Percentiles rank a stretch among this genome's conserved stretches.
These are phyloP conservation scores for Penicillium ucsense DNA, from an alignment of 495 filamentous ascomycete genomes.

Conservation along the genomic window DNA sequence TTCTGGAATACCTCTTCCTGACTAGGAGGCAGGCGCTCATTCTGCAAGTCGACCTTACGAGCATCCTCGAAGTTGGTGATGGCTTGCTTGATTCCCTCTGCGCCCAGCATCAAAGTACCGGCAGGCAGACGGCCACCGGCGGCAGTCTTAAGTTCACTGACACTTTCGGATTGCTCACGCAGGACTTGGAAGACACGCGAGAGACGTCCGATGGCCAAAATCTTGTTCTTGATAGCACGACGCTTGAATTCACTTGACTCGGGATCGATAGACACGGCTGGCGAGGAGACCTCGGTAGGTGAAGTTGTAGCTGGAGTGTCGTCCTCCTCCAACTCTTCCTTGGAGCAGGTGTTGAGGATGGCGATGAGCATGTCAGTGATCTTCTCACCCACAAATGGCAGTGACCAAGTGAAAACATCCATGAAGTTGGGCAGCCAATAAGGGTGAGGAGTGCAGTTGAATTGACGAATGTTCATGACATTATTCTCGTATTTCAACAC, in stretches of 20 bases:
- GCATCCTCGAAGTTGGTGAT: slow-evolving; percentile 96
- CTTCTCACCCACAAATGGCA: slow-evolving; percentile 98
- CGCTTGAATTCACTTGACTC: slow-evolving; percentile 87
- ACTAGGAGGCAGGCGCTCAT: slow-evolving; percentile 83
- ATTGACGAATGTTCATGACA: slow-evolving; percentile 99
- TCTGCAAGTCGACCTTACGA: slow-evolving; percentile 94
- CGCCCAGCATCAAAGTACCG: slow-evolving; percentile 94
- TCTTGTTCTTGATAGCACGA: slow-evolving; percentile 98
- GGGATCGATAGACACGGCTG: slow-evolving; percentile 58
- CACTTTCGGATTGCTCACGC: slow-evolving; percentile 91
- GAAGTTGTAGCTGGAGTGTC: slow-evolving; percentile 58
- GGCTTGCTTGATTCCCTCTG: slow-evolving; percentile 98
- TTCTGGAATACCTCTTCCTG: slow-evolving; percentile 83
- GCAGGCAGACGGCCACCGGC: slow-evolving; percentile 87
- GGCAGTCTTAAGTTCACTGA: slow-evolving; percentile 95
- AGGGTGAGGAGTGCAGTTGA: slow-evolving; percentile 98
- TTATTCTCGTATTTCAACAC: slow-evolving; percentile 99
- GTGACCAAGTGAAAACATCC: slow-evolving; percentile 99
- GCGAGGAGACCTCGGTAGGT: slow-evolving; percentile 59
- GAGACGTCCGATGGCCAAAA: slow-evolving; percentile 90
- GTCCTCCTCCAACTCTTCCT: slow-evolving; percentile 86
- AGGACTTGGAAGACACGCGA: slow-evolving; percentile 98
- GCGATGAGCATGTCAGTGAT: slow-evolving; percentile 99
- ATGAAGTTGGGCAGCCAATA: slow-evolving; percentile 99
- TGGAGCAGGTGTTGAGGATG: slow-evolving; percentile 94